Evolutionary conservation across 2,329 filamentous ascomycete genomes (phyloP).

Genomic region (Claviceps maximensis): DNA sequence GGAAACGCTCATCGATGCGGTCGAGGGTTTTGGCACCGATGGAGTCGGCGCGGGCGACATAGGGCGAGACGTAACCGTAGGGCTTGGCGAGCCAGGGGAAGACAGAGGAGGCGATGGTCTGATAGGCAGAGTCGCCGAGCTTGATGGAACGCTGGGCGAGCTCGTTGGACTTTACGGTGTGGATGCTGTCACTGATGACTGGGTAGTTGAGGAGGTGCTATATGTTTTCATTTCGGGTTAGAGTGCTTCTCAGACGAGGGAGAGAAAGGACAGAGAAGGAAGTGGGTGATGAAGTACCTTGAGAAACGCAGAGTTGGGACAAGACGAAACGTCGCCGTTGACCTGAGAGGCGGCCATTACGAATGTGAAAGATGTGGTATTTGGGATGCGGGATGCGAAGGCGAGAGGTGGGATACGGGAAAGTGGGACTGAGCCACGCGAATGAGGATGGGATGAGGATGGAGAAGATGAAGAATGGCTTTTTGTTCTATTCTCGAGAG

Average conservation of each 20-base stretch:
- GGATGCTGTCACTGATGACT: constrained; percentile 64
- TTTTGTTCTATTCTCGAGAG: no score
- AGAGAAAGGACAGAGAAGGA: no score
- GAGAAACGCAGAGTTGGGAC: constrained; percentile 35
- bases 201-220: constrained; percentile 81
- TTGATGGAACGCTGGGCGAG: constrained; percentile 74
- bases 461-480: no score
- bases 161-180: constrained; percentile 67
- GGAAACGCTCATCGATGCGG: constrained; percentile 57
- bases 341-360: constrained; percentile 30
- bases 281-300: constrained; percentile 23
- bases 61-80: constrained; percentile 72
- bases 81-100: constrained; percentile 59
- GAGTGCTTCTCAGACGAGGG: neutral
- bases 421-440: no score
- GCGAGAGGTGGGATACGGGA: no score
- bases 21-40: constrained; percentile 60
- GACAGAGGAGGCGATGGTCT: constrained; percentile 63
- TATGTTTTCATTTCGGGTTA: neutral
- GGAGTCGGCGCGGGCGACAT: constrained; percentile 68
- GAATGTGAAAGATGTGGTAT: neutral
- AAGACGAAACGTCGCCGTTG: constrained; percentile 35
- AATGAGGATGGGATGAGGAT: no score
- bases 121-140: constrained; percentile 61
- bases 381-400: no score